Conservation (phyloP, 2,329 filamentous ascomycete species). For the Diaporthe eres region DNA sequence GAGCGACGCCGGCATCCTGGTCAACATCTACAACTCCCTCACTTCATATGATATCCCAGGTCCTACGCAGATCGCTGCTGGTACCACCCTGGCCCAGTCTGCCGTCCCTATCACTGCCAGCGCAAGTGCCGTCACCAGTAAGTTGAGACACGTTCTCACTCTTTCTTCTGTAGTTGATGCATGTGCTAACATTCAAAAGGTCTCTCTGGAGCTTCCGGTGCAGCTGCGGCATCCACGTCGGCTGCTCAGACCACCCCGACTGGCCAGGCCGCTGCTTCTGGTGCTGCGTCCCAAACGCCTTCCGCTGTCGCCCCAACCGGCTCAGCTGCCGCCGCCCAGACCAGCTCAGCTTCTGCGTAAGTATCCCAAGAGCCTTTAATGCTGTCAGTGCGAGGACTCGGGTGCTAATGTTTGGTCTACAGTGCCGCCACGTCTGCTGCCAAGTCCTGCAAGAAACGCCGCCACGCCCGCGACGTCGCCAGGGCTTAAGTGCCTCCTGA, state of each 20-base stretch:
- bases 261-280: constrained; percentile 3
- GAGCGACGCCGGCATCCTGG: constrained; percentile 35
- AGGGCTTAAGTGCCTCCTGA: background rate
- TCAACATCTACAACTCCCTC: constrained; percentile 40
- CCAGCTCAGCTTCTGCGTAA: constrained; percentile 1
- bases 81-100: constrained; percentile 40
- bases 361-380: background rate
- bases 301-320: constrained; percentile 7
- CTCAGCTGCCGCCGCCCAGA: constrained; percentile 1
- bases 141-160: too few relatives aligned
- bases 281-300: background rate
- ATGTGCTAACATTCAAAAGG: too few relatives aligned
- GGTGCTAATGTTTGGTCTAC: background rate
- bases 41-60: constrained; percentile 37
- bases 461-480: constrained; percentile 29
- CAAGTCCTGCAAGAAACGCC: constrained; percentile 37
- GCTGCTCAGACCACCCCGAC: constrained; percentile 18
- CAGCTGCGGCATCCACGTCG: constrained; percentile 16
- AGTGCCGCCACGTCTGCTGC: constrained; percentile 17
- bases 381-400: background rate
- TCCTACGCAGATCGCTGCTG: constrained; percentile 37
- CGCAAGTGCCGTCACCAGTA: constrained; percentile 30
- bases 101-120: constrained; percentile 31
- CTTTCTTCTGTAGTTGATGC: too few relatives aligned
- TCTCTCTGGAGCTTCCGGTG: constrained; percentile 10